Percentiles rank a stretch among this genome's conserved stretches.
Conservation (phyloP, 176 grass and related monocot genomes). For the Oryza nivara region DNA sequence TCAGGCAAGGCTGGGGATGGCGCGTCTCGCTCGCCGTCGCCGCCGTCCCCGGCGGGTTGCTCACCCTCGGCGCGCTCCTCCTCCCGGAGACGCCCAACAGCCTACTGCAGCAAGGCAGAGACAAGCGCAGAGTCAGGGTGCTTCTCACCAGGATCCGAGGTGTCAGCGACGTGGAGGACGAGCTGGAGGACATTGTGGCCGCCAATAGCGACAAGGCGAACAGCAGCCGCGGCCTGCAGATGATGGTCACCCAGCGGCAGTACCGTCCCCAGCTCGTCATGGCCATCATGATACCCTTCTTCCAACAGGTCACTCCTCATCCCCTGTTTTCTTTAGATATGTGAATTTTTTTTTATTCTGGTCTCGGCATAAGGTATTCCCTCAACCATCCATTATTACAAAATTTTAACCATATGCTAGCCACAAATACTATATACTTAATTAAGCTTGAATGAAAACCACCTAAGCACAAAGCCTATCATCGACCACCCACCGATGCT, state of each 20-base stretch:
- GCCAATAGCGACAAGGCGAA: neutral
- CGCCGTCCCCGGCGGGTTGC: constrained; percentile 53
- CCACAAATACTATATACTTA: too few relatives aligned
- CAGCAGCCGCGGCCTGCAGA: neutral
- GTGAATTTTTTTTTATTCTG: too few relatives aligned
- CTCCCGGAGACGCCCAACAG: constrained; percentile 70
- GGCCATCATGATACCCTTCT: constrained; percentile 55
- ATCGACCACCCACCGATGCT: too few relatives aligned
- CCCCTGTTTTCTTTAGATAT: too few relatives aligned
- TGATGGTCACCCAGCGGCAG: constrained; percentile 29
- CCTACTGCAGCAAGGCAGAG: constrained; percentile 52
- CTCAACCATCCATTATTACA: too few relatives aligned
- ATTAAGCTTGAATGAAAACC: too few relatives aligned
- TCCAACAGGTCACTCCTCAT: constrained; percentile 40
- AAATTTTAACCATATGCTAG: too few relatives aligned
- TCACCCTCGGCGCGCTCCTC: constrained; percentile 53
- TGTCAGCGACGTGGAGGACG: constrained; percentile 34
- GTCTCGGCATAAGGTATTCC: too few relatives aligned
- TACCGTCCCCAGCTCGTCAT: constrained; percentile 60
- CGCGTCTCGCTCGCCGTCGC: constrained; percentile 64
- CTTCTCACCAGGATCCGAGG: constrained; percentile 63
- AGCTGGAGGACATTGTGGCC: constrained; percentile 53
- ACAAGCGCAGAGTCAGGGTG: neutral
- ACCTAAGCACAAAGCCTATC: too few relatives aligned
- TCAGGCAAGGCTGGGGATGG: constrained; percentile 62